Evolutionary conservation across 164 flowering plant genomes (phyloP), one percentile per base, ranked within the genome.

Genomic region (Houttuynia cordata): DNA sequence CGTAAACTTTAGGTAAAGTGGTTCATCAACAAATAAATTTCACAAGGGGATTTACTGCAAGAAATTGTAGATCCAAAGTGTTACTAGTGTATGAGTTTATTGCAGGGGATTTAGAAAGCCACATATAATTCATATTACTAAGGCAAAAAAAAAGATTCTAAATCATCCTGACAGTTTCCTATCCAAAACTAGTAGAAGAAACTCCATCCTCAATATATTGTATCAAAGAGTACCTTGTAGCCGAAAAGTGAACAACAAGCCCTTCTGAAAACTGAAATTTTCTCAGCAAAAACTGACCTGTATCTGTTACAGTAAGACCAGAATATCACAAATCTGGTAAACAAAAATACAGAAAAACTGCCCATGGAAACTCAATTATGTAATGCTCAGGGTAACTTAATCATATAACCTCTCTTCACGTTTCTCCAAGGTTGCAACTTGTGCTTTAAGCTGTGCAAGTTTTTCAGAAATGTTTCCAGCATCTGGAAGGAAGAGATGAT

Each of bases 191-290:
- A 30, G 14, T 45, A 45, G 17, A 17, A 17, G 49, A 12, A 45
- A 45, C 0, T 0, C 9, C 49, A 45, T 17, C 49, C 17, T 45
- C 17, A 12, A 45, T 17, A 10, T 12, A 45, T 45, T 45, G 15
- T 10, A 45, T 12, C 17, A 41, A 34, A 47, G 23, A 17, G 41
- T 75, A 94, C 99, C 97, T 91, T 90, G 78, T 94, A 94, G 67
- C 99, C 97, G 74, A 94, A 94, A 64, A 94, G 91, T 24, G 87
- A 92, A 64, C 99, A 91, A 64, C 99, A 91, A n/a, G 99, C 99
- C 77, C 87, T 82, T 77, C 99, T 75, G 69, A 94, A 94, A 34
- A 94, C 96, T 60, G 97, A 91, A 55, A 91, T 94, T 74, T 79
- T 85, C 76, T 94, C 99, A 0, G 93, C 93, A 77, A 94, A 94